Base-by-base conservation (phyloP, 2,329 filamentous ascomycete species). In the Arachnopeziza araneosa region DNA sequence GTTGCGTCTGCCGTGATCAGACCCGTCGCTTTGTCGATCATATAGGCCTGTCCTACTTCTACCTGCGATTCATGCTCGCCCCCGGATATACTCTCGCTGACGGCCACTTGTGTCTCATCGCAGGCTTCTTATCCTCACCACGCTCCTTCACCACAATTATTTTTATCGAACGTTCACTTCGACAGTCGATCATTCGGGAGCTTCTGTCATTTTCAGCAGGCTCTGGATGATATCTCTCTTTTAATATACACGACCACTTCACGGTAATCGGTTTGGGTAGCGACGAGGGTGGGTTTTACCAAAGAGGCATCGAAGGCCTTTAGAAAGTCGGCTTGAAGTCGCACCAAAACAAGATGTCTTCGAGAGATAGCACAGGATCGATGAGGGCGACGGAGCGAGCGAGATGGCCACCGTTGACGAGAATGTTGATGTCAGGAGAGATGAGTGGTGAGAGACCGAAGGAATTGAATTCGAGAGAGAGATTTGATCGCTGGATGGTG, bases 401-500 rank as follows among this genome's bases (percentile, higher is more conserved):
- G 72, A 83, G 90, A 87, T 92, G 89, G 86, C 90, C 90, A 63
- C 89, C 90, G 19, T 80, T 95, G 58, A 91, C 89, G 62, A 84
- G 89, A 65, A 91, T 93, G 87, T 78, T 95, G 72, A 82, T 93
- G 73, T 91, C 90, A 59, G 89, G 90, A 55, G 88, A 92, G 77
- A 89, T 93, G 83, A 90, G 86, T 58, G 86, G 86, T 69, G 87
- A 91, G 72, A 83, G 79, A 69, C 86, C 88, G 66, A 86, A 85
- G 71, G 82, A 86, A 59, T 77, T 93, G 67, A 85, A 84, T 24
- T 75, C 83, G 64, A 82, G 83, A 70, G 88, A 93, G 73, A 88
- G 83, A 72, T 88, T 93, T 71, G 88, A 93, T 74, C 80, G 86
- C 66, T 95, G 90, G 90, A 93, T 95, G 90, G 88, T 93, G 63